These are phyloP conservation scores for Meripilus lineatus DNA, from an alignment of 1,284 basidiomycete genomes.

Conservation along the genomic window DNA sequence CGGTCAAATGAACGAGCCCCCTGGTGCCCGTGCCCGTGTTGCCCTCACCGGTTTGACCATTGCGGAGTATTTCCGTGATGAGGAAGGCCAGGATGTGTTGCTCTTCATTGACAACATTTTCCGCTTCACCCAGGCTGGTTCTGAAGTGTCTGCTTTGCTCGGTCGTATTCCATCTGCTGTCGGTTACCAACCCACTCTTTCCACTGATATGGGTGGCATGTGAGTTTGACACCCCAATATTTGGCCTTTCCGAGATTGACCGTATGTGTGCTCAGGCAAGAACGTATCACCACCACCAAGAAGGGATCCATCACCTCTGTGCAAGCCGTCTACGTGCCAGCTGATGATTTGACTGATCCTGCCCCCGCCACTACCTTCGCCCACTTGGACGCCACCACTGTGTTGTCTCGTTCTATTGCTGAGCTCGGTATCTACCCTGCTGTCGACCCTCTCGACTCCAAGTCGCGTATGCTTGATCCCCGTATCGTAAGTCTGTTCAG, in stretches of 20 bases:
- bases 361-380: slow-evolving; percentile 99
- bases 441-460: slow-evolving; percentile 98
- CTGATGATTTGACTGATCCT: slow-evolving; percentile 99
- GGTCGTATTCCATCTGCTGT: slow-evolving; percentile 99
- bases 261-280: slow-evolving; percentile 56
- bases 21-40: slow-evolving; percentile 99
- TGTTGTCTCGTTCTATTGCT: slow-evolving; percentile 97
- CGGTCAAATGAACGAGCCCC: slow-evolving; percentile 99
- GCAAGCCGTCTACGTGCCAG: slow-evolving; percentile 99
- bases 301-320: slow-evolving; percentile 99
- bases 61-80: slow-evolving; percentile 99
- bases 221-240: slow-evolving; percentile 37
- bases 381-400: slow-evolving; percentile 99
- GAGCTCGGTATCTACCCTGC: slow-evolving; percentile 99
- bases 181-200: slow-evolving; percentile 99
- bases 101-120: slow-evolving; percentile 99
- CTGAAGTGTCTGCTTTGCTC: slow-evolving; percentile 98
- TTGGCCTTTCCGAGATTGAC: background rate
- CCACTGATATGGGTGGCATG: slow-evolving; percentile 99
- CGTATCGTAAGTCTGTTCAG: slow-evolving; percentile 73
- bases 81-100: slow-evolving; percentile 99
- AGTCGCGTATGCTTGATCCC: slow-evolving; percentile 99
- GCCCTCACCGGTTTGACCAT: slow-evolving; percentile 98
- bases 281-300: slow-evolving; percentile 99
- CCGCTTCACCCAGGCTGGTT: slow-evolving; percentile 99